Evolutionary conservation across 108 stramenopile species (phyloP), one percentile per base, ranked within the genome.

Genomic region (Discostella stelligeroides): DNA sequence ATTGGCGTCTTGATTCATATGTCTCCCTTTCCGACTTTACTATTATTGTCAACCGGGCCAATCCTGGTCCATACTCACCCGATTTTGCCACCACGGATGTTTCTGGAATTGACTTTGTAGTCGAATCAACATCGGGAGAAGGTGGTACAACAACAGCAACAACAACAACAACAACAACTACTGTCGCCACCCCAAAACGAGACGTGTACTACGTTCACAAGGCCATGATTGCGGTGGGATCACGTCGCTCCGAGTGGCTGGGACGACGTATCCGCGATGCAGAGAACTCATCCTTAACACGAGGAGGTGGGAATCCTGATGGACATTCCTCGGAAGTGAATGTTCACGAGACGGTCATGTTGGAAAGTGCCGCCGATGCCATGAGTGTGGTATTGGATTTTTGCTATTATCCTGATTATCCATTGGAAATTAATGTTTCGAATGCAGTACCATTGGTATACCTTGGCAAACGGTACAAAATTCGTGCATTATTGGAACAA

Each of bases 391-490:
- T 79, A 29, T 51, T 79, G 24, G 78, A 79, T 54, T 79, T 72
- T 58, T 67, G 65, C 38, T 79, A 79, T 65, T 72, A 71, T 42
- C 78, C 49, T 15, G 78, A 79, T 28, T 51, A 55, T 13, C 34
- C 42, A 7, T 51, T 79, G 28, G 66, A 72, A 29, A 72, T 79
- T 11, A 79, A 38, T 54, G 60, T 68, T 50, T 49, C 71, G 25
- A 79, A 79, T 72, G 78, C 78, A 13, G 78, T 79, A 6, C 70
- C 78, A 14, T 60, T 79, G 34, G 70, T 79, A 7, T 79, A 79
- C 29, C 47, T 79, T 50, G 70, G 59, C 13, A 60, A 72, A 48
- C 57, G 78, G 29, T 79, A 72, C 60, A 79, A 63, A 37, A 79
- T 79, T 51, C 63, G 78, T 28, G 66, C 71, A 42, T 61, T 79